Base-by-base conservation (phyloP, 2,329 filamentous ascomycete species). In the Penicillium sclerotigenum region DNA sequence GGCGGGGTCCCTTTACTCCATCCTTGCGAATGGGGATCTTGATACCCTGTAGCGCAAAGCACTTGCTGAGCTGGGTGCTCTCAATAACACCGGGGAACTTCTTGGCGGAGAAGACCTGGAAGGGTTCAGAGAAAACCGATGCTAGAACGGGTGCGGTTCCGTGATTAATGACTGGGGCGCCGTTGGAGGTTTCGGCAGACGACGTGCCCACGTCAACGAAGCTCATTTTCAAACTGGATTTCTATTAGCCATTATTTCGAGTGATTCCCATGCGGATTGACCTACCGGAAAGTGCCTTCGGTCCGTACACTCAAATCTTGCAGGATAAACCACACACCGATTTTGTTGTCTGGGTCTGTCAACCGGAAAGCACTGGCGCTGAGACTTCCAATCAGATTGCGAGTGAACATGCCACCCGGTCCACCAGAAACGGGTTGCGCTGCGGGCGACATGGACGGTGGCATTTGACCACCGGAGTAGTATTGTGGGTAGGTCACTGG, bases 21-120 rank as follows among this genome's bases (percentile, higher is more conserved):
- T 97, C 93, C 74, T 97, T 97, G 22, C 93, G 81, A 52, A 97
- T 97, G 0, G 93, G 93, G 24, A 97, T 97, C 75, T 97, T 97
- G 75, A 96, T 96, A 24, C 94, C 94, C 69, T 99, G 94, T 1
- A 84, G 81, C 4, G 94, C 93, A 76, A 99, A 97, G 59, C 86
- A 90, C 74, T 95, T 96, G 81, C 92, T 97, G 18, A 97, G 78
- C 4, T 86, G 77, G 0, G 94, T 99, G 73, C 89, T 95, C 72
- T 97, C 93, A 56, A 96, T 96, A 1, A 99, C 94, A 38, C 94
- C 94, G 0, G 94, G 94, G 74, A 99, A 99, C 69, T 97, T 97
- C 81, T 99, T 99, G 46, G 94, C 94, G 2, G 90, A 96, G 75
- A 88, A 97, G 29, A 99, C 94, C 52, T 91, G 90, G 79, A 99